Base-by-base conservation (phyloP, 495 filamentous ascomycete species). In the Tirmania nivea region DNA sequence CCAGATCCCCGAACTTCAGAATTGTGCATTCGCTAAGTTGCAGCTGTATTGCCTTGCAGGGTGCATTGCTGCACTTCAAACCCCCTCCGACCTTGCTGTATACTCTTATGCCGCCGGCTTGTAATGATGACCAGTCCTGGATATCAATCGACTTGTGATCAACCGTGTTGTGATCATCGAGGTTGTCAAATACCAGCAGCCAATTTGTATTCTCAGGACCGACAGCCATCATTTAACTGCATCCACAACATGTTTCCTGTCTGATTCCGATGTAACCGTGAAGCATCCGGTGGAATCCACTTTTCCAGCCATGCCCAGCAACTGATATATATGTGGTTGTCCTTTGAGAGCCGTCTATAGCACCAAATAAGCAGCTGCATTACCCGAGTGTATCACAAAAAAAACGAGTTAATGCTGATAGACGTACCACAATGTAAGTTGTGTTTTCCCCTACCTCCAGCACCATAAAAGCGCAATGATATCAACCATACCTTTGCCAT, bases 371-470 rank as follows among this genome's bases (percentile, higher is more conserved):
- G n/a, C 1, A 35, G 47, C 31, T 50, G 14, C 10, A 54, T 51
- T 20, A 59, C 35, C 6, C 2, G 14, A 11, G 31, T 34, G 17
- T 53, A 59, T 7, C 51, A 61, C 35, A 57, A 54, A 61, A 55
- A 61, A 59, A 20, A 61, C 14, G 56, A 48, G 16, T 61, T 47
- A 20, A 35, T 59, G 7, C 7, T n/a, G n/a, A 45, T 60, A 50
- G 6, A 52, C 48, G 25, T 60, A 58, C 47, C 58, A 52, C 16
- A 60, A 19, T 1, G 31, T 42, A 7, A 52, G 35, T 36, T 60
- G 53, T 1, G 58, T 55, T 58, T 60, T 4, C 58, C 58, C 0
- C 58, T 55, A 12, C 58, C 58, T 0, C 58, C 58, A 6, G 55
- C 35, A 8, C 58, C 55, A 35, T 51, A 45, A 1, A 25, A 60